Conservation (phyloP, 495 filamentous ascomycete genomes). For the Chaetomium tenue region DNA sequence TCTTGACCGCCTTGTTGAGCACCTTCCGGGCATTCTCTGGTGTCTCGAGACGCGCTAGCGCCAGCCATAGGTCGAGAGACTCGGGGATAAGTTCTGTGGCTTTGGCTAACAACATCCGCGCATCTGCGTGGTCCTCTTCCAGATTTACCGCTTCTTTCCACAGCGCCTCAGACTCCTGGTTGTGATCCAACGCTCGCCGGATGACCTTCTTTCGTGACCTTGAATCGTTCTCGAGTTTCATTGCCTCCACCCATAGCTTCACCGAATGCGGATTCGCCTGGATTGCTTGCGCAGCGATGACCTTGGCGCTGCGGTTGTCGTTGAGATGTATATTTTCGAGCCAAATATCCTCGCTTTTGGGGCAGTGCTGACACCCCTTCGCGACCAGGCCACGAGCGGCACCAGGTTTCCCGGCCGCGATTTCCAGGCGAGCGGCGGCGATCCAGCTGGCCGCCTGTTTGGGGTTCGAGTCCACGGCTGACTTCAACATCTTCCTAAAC, state of each 20-base stretch:
- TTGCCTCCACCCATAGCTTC: slow-evolving; percentile 87
- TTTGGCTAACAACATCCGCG: slow-evolving; percentile 81
- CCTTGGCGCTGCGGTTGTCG: slow-evolving; percentile 86
- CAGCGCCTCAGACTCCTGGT: slow-evolving; percentile 85
- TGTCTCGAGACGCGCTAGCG: slow-evolving; percentile 82
- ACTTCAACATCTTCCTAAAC: slow-evolving; percentile 88
- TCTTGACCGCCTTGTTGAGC: slow-evolving; percentile 91
- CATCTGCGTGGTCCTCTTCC: slow-evolving; percentile 84
- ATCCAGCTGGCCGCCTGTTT: slow-evolving; percentile 97
- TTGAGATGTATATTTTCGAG: slow-evolving; percentile 91
- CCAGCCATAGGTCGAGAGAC: slow-evolving; percentile 92
- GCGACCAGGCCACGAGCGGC: slow-evolving; percentile 81
- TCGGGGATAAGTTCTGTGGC: slow-evolving; percentile 91
- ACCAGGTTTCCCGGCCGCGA: slow-evolving; percentile 84
- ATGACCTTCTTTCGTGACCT: slow-evolving; percentile 86
- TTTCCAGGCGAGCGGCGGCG: slow-evolving; percentile 87
- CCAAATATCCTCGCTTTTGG: slow-evolving; percentile 94
- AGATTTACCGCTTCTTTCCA: slow-evolving; percentile 99
- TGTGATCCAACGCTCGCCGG: slow-evolving; percentile 80
- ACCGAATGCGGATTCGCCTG: slow-evolving; percentile 86
- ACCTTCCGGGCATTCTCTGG: slow-evolving; percentile 90
- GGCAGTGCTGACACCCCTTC: slow-evolving; percentile 82
- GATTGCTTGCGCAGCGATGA: slow-evolving; percentile 94
- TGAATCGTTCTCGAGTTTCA: slow-evolving; percentile 80
- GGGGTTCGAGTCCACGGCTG: slow-evolving; percentile 92